These are phyloP conservation scores for Spirogloea muscicola DNA, from an alignment of 139 green algal genomes.

Conservation along the genomic window DNA sequence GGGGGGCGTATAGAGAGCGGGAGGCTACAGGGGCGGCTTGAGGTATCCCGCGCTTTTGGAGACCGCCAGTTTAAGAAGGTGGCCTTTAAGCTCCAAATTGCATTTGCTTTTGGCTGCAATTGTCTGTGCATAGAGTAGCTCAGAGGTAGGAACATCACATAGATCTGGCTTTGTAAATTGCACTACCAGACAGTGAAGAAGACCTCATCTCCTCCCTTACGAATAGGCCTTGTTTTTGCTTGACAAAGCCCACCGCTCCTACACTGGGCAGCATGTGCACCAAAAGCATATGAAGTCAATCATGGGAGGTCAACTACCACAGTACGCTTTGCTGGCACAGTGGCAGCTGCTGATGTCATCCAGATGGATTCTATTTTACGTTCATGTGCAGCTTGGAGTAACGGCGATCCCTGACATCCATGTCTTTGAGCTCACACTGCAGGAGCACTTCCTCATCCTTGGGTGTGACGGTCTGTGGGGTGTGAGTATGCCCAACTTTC, in stretches of 20 bases:
- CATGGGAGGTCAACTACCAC: background rate
- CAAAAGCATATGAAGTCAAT: background rate
- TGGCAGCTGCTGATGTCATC: background rate
- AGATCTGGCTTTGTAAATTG: background rate
- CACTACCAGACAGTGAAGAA: background rate
- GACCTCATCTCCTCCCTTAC: too few relatives aligned
- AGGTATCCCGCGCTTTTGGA: conserved; percentile 64
- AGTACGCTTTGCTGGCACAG: background rate
- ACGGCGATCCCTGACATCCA: conserved; percentile 22
- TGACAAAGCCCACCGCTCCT: background rate
- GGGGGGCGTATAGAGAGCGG: conserved; percentile 59
- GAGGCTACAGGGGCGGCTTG: conserved; percentile 58
- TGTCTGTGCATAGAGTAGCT: conserved; percentile 3
- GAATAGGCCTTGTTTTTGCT: too few relatives aligned
- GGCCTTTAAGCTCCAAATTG: background rate
- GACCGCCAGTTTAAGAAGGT: conserved; percentile 61
- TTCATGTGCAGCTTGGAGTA: conserved; percentile 9
- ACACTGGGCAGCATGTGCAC: background rate
- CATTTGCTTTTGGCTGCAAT: background rate
- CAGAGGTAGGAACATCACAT: too few relatives aligned
- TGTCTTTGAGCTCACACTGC: conserved; percentile 20
- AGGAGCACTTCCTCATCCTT: conserved; percentile 31
- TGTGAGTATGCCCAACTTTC: background rate
- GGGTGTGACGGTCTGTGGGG: conserved; percentile 41
- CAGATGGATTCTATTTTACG: background rate